These are phyloP conservation scores for Lepidium africanum DNA, from an alignment of 345 rosid species.

Conservation along the genomic window DNA sequence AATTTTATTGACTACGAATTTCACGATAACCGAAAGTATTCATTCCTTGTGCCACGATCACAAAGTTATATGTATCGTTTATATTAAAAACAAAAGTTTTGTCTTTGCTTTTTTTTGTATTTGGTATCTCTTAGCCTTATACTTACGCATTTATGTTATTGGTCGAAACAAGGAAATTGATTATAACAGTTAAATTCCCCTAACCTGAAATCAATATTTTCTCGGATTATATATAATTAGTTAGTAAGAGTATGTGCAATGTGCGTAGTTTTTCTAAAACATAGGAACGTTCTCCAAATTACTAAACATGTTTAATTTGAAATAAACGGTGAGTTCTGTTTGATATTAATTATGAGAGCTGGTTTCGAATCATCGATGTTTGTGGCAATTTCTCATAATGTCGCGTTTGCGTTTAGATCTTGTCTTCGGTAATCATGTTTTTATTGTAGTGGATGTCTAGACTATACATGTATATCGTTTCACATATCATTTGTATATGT, in stretches of 20 bases:
- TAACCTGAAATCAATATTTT: background rate
- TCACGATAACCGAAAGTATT: slow-evolving; percentile 23
- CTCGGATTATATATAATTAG: background rate
- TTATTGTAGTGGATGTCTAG: too few species aligned
- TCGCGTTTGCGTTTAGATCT: too few species aligned
- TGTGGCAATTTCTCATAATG: too few species aligned
- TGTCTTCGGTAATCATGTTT: too few species aligned
- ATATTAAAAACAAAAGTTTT: background rate
- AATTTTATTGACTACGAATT: slow-evolving; percentile 13
- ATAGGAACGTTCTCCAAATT: too few species aligned
- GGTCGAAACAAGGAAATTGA: slow-evolving; percentile 1
- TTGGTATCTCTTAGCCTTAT: slow-evolving; percentile 29
- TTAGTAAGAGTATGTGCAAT: background rate
- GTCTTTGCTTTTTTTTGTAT: slow-evolving; percentile 12
- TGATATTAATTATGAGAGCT: too few species aligned
- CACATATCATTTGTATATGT: too few species aligned
- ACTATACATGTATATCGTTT: too few species aligned
- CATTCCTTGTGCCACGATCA: slow-evolving; percentile 25
- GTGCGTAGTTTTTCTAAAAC: too few species aligned
- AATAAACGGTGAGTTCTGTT: too few species aligned
- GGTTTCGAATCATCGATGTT: too few species aligned
- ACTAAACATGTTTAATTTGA: too few species aligned
- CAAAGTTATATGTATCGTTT: background rate
- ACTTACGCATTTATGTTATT: slow-evolving; percentile 28
- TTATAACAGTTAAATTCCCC: background rate